Evolutionary conservation across 257 asterid species (phyloP), one percentile per base, ranked within the genome.

Genomic region (Henckelia pumila): DNA sequence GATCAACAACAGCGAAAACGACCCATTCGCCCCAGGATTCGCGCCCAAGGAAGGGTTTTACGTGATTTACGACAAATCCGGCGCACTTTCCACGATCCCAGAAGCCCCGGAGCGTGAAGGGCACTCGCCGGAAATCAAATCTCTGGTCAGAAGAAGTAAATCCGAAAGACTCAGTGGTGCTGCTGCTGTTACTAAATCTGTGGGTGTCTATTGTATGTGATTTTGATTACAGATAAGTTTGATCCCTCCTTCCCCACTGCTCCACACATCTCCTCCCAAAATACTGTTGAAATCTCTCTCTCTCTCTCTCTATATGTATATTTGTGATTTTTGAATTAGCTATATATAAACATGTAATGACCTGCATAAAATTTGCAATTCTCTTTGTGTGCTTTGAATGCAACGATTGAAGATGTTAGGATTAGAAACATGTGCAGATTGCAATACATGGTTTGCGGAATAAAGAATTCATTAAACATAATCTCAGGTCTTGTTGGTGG

Each of bases 121-220:
- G 3, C 47, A 82, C 22, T 88, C 94, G 24, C 93, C 95, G 32
- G 92, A 88, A 28, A 78, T 82, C 7, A 78, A 82, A 57, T 77
- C 90, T 49, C 44, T 88, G 86, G 86, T 82, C 13, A 75, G 79
- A 30, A 73, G 92, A 55, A 85, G 95, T 0, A 78, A 81, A 30
- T 89, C 96, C 1, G 92, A 79, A 2, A 71, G 91, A 19, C 83
- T 83, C 47, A 57, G 32, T 5, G 49, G 69, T 4, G 49, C 78
- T 7, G 52, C 78, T 47, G 20, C 21, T 5, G 55, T 47, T 5
- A 14, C 55, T 47, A 47, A 47, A 56, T 69, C 85, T 19, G 28
- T 86, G 19, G 90, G 85, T 73, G 84, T 86, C 80, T 81, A 79
- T 47, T 89, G 96, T 73, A 81, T 78, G 63, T 75, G 66, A 75